A percentile compares a stretch with the other conserved stretches of the same genome.
Evolutionary conservation across 805 yeast genomes (phyloP).

Genomic region (Nakazawaea populi): DNA sequence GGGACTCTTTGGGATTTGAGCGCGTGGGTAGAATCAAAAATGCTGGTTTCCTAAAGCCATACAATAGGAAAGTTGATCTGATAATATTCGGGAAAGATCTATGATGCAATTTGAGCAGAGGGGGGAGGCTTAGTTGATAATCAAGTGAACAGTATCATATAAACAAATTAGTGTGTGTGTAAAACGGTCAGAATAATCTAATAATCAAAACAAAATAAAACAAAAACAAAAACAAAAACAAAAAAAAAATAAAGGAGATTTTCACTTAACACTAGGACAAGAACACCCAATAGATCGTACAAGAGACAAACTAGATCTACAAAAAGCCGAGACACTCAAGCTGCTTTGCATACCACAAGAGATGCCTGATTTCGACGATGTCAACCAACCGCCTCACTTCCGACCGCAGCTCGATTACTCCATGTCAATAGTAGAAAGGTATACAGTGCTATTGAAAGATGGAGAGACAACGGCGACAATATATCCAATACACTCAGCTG

Average conservation of each 20-base stretch:
- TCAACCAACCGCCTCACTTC: constrained; percentile 39
- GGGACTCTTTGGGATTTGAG: constrained; percentile 83
- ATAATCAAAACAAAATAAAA: too few relatives aligned
- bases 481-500: constrained; percentile 69
- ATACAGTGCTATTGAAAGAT: constrained; percentile 76
- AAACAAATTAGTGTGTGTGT: too few relatives aligned
- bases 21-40: constrained; percentile 68
- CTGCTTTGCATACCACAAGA: neutral
- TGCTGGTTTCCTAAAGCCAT: constrained; percentile 71
- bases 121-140: too few relatives aligned
- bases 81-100: constrained; percentile 68
- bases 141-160: too few relatives aligned
- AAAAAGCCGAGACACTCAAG: too few relatives aligned
- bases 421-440: constrained; percentile 41
- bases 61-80: constrained; percentile 65
- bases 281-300: too few relatives aligned
- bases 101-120: neutral
- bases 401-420: constrained; percentile 36
- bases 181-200: too few relatives aligned
- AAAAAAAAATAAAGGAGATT: too few relatives aligned
- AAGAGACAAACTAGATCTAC: too few relatives aligned
- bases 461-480: constrained; percentile 92
- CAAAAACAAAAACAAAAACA: too few relatives aligned
- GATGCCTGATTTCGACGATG: constrained; percentile 48
- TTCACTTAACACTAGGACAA: too few relatives aligned